Base-by-base conservation (phyloP, 208 protist species). In the Leishmania amazonensis region DNA sequence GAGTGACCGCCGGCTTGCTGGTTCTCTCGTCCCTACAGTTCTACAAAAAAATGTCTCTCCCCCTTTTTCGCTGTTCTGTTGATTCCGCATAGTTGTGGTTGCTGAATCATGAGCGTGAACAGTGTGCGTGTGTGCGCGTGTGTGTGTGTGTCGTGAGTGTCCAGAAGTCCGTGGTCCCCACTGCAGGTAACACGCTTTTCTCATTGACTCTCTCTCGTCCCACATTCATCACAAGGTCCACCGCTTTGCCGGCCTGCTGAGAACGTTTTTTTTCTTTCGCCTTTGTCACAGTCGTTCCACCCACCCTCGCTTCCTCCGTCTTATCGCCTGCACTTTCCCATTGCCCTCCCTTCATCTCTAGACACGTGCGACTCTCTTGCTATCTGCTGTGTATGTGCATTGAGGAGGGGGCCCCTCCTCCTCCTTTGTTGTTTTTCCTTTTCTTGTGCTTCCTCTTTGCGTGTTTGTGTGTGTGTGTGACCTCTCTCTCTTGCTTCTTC, bases 401-500 rank as follows among this genome's bases (percentile, higher is more conserved):
- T 60, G 17, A 60, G n/a, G 6, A 21, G 57, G 4, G 4, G 57
- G 6, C 57, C n/a, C n/a, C 60, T 35, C n/a, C 9, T 11, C 11
- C n/a, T 11, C n/a, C n/a, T 31, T 38, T 62, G 7, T 31, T 62
- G 51, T 9, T n/a, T 24, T 31, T 62, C 45, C 45, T 47, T 47
- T 13, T 47, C 45, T 47, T 47, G 45, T 47, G 57, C 57, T 62
- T 24, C 24, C 24, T 35, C 38, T 28, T 2, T 68, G 53, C 17
- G n/a, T 67, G 53, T 68, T 1, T 87, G 70, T 70, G n/a, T 70
- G 4, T 5, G 64, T 19, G 64, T 42, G 31, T 70, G 57, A 7
- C 11, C 2, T n/a, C 57, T 11, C 57, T n/a, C 57, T 62, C 28
- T 62, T 21, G 11, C 11, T 47, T 47, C 9, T 47, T 47, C 45